Evolutionary conservation across 2,329 filamentous ascomycete species (phyloP), one percentile per base, ranked within the genome.

Genomic region (Xylaria sp.): DNA sequence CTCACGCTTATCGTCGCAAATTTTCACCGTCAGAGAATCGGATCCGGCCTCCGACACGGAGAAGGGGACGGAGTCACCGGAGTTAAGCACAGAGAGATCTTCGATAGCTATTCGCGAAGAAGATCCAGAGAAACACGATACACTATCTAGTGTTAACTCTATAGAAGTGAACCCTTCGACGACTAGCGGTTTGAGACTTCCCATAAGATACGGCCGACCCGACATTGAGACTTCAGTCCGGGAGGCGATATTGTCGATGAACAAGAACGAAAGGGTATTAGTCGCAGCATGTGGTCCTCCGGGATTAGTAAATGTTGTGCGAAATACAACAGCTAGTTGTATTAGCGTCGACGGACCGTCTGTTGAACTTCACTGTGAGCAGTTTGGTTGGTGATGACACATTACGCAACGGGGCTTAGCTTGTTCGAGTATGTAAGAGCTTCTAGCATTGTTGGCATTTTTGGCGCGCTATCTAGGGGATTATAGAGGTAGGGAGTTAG

Each of bases 321-420:
- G 84, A 50, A 77, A 81, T 31, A 80, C 81, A 0, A 79, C 81
- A 9, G 83, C 84, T 2, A 76, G 75, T 33, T 78, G 79, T 69
- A 84, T 86, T 39, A 76, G 73, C 0, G 74, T 78, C 1, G 76
- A 79, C 27, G 84, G 84, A 3, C 82, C 84, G 0, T 81, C 80
- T 31, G 78, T 86, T n/a, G 83, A 85, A 72, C 75, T 85, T 53
- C 83, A 86, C 71, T 83, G 80, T 67, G 84, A 86, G 72, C 79
- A 83, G 71, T 84, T 85, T 67, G 81, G 81, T 2, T 83, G 82
- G 82, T 83, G 65, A 73, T 67, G 25, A 42, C 22, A n/a, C 53
- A 45, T 36, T 29, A 44, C 2, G 45, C 1, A 6, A 7, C 22
- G 36, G 15, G 6, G 36, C 2, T 10, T 42, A 22, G 36, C 2